Conservation (phyloP, 352 stramenopile species). For the Phytophthora colocasiae region DNA sequence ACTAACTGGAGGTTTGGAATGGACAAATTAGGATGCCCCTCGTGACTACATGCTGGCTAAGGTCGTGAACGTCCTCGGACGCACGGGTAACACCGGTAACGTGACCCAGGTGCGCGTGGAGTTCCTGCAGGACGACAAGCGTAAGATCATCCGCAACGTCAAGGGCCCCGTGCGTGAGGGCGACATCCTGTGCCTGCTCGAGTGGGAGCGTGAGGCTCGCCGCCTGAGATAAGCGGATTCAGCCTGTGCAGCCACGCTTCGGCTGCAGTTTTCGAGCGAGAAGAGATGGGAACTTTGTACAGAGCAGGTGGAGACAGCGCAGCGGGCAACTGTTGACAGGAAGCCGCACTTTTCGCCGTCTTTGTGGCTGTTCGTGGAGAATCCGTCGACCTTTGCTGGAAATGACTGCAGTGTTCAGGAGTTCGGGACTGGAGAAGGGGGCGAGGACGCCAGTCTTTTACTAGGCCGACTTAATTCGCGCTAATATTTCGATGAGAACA, state of each 20-base stretch:
- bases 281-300: constrained; percentile 9
- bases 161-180: constrained; percentile 99
- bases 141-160: constrained; percentile 99
- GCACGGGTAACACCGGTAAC: constrained; percentile 99
- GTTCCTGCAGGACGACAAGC: constrained; percentile 99
- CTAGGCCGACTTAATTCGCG: constrained; percentile 54
- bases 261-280: constrained; percentile 19
- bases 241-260: constrained; percentile 33
- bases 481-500: constrained; percentile 74
- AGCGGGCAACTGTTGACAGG: constrained; percentile 27
- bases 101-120: constrained; percentile 99
- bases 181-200: constrained; percentile 99
- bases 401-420: constrained; percentile 26
- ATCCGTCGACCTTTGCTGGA: constrained; percentile 10
- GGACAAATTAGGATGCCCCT: constrained; percentile 60
- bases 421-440: constrained; percentile 24
- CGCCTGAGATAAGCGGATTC: constrained; percentile 94
- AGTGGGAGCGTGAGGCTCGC: constrained; percentile 99
- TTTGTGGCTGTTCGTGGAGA: constrained; percentile 23
- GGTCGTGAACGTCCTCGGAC: constrained; percentile 98
- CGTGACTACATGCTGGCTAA: constrained; percentile 98
- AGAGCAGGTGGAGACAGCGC: constrained; percentile 11
- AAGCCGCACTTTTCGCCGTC: constrained; percentile 13
- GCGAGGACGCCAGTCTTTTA: constrained; percentile 36
- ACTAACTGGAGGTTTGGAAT: constrained; percentile 31